Evolutionary conservation across 2,329 filamentous ascomycete genomes (phyloP).

Genomic region (Monilinia vaccinii-corymbosi): DNA sequence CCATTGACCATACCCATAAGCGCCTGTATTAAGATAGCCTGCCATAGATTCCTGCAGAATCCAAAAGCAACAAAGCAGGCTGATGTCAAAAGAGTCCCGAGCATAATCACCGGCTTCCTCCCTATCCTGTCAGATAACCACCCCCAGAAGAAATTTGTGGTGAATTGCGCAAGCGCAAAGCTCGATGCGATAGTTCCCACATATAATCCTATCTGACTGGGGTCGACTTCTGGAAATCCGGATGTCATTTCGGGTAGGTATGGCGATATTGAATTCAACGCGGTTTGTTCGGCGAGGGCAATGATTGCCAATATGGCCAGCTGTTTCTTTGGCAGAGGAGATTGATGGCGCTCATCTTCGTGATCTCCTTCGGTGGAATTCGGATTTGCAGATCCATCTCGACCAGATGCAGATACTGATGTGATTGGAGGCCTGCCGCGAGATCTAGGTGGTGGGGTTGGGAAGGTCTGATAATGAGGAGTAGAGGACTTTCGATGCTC

Average conservation of each 20-base stretch:
- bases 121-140: slow-evolving; percentile 73
- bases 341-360: slow-evolving; percentile 32
- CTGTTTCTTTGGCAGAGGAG: slow-evolving; percentile 73
- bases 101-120: slow-evolving; percentile 71
- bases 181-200: slow-evolving; percentile 84
- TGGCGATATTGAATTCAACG: slow-evolving; percentile 90
- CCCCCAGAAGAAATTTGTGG: slow-evolving; percentile 88
- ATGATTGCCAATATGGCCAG: slow-evolving; percentile 79
- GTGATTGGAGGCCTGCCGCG: slow-evolving; percentile 38
- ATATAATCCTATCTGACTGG: slow-evolving; percentile 68
- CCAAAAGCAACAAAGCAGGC: slow-evolving; percentile 79
- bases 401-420: slow-evolving; percentile 28
- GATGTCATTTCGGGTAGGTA: slow-evolving; percentile 91
- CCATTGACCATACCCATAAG: slow-evolving; percentile 92
- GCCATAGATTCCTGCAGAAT: slow-evolving; percentile 73
- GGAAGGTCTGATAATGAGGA: slow-evolving; percentile 73
- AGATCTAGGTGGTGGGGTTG: slow-evolving; percentile 61
- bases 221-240: slow-evolving; percentile 71
- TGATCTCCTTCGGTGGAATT: slow-evolving; percentile 27
- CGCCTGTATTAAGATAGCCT: slow-evolving; percentile 76
- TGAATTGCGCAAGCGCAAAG: slow-evolving; percentile 86
- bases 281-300: slow-evolving; percentile 88
- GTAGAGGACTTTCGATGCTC: slow-evolving; percentile 32
- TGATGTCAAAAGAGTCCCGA: slow-evolving; percentile 76
- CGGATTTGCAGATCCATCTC: slow-evolving; percentile 28